Conservation (phyloP, 257 asterid genomes). For the Solanum ossicruentum region DNA sequence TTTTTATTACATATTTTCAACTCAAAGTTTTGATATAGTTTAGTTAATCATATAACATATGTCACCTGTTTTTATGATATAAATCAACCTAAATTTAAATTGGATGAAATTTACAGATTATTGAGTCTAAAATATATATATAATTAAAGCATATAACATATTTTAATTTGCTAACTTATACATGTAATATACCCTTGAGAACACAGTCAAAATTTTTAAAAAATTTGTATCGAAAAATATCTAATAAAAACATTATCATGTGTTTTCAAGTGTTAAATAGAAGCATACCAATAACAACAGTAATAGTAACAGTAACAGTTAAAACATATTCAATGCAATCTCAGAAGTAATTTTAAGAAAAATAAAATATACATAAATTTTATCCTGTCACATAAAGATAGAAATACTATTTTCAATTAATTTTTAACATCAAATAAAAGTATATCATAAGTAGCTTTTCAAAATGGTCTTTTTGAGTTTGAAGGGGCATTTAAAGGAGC, state of each 20-base stretch:
- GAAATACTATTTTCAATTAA: too few species aligned
- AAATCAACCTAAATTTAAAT: too few species aligned
- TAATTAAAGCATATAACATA: not conserved
- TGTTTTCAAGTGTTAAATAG: not conserved
- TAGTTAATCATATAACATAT: not conserved
- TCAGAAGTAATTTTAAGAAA: fast-evolving
- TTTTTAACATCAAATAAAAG: too few species aligned
- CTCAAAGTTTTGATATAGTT: not conserved
- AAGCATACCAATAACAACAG: too few species aligned
- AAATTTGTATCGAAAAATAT: not conserved
- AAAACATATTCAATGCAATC: too few species aligned
- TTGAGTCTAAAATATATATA: not conserved
- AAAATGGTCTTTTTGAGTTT: not conserved
- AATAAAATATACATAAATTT: fast-evolving
- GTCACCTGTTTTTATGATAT: too few species aligned
- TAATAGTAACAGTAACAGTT: too few species aligned
- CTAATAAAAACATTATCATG: not conserved
- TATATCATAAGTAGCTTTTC: not conserved
- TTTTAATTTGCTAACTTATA: not conserved
- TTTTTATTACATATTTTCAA: fast-evolving
- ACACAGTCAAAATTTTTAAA: not conserved
- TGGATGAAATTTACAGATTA: not conserved
- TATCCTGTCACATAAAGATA: fast-evolving
- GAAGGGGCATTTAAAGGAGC: not conserved
- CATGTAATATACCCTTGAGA: not conserved